phyloP scores from a whole-genome alignment of 1,284 basidiomycete genomes.

The Apiotrichum domesticum region DNA sequence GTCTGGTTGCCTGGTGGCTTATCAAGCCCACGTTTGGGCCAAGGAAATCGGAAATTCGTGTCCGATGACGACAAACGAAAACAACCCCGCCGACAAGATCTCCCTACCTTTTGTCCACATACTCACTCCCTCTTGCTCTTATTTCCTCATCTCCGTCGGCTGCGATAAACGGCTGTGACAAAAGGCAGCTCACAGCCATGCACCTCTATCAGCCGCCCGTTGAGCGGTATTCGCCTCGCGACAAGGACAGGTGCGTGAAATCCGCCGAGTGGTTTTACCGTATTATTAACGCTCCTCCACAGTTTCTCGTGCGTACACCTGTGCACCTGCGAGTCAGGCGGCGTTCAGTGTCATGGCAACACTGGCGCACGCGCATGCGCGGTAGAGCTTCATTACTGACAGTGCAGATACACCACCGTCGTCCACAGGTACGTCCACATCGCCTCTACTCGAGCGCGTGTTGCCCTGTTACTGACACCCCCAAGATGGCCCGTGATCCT shows the following conservation, averaged over 20 bases:
- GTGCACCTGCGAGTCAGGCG: no score
- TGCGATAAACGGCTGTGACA: no score
- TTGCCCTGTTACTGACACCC: slow-evolving; percentile 41
- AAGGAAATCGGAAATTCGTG: no score
- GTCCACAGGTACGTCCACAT: slow-evolving; percentile 26
- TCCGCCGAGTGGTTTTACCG: background rate
- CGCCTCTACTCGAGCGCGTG: no score
- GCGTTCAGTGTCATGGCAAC: no score
- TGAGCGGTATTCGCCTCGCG: slow-evolving; percentile 39
- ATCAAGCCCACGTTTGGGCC: no score
- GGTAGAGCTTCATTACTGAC: background rate
- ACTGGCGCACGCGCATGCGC: background rate
- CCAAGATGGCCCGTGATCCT: slow-evolving; percentile 80
- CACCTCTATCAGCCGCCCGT: slow-evolving; percentile 30
- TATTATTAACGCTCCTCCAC: background rate
- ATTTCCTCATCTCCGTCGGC: no score
- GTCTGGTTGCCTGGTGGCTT: no score
- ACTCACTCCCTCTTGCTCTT: no score
- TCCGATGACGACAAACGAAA: no score
- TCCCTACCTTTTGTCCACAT: no score
- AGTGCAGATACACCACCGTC: slow-evolving; percentile 38
- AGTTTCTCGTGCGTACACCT: slow-evolving; percentile 38
- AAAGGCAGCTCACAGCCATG: background rate
- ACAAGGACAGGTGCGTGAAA: slow-evolving; percentile 39
- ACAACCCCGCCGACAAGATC: no score